Base-by-base conservation (phyloP, 768 basidiomycete species). In the Termitomyces sp. region DNA sequence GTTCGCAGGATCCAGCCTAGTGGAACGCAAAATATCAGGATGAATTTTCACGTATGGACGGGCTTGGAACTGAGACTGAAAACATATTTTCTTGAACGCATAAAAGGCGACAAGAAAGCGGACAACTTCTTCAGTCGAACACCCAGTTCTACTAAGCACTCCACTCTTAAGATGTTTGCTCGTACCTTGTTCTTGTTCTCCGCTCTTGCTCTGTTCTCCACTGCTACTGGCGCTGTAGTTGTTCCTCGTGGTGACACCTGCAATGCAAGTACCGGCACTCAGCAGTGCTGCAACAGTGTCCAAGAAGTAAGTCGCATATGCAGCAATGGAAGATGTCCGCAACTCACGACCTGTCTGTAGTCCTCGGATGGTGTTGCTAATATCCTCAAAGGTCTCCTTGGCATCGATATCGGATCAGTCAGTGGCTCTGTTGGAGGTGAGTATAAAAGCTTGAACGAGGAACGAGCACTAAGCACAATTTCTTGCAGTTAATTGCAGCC, bases 81-180 rank as follows among this genome's bases (percentile, higher is more conserved):
- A 46, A 46, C 26, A 29, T 1, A 29, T 46, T 16, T 7, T 3
- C 31, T 32, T 20, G 20, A 49, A 10, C 16, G 48, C 24, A 50
- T 57, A 59, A 59, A 57, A 49, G 37, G 34, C 43, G 39, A 20
- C 27, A 47, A 31, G 10, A 48, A 36, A 46, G 32, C 34, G 27
- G 18, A 5, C 24, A 16, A n/a, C 4, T 43, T 57, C 57, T 52
- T 52, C 55, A 57, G 61, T 59, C 20, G 56, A 51, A 54, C 53
- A 60, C 14, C 50, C 39, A 64, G 59, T 60, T 58, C 59, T 58
- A 59, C 55, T 56, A 44, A 56, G n/a, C 61, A 51, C 49, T 12
- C 6, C 50, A 50, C 48, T 41, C 32, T 44, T 31, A 53, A 29
- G n/a, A 61, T 63, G 62, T 61, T 57, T 46, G 47, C 52, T 52